Evolutionary conservation across 768 basidiomycete species (phyloP), one percentile per base, ranked within the genome.

Genomic region (Stropharia rugosoannulata): DNA sequence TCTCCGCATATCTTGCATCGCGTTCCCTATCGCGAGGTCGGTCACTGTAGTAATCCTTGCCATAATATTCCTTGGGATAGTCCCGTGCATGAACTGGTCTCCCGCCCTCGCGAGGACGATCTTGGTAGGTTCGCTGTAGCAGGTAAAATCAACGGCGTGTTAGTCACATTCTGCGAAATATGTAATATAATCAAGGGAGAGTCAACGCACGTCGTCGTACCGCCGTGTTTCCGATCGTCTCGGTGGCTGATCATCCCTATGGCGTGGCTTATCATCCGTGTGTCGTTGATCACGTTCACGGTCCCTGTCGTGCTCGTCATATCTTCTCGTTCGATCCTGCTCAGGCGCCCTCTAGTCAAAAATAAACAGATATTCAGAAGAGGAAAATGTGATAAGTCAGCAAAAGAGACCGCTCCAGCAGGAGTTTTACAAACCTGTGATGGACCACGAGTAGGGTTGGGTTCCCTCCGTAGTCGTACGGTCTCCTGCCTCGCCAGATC

Each of bases 401-500:
- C 18, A n/a, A 25, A 27, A 16, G 27, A 8, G 16, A 13, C n/a
- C 11, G n/a, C 19, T n/a, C 7, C 5, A 12, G 27, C 45, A 27
- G 15, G 18, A 6, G 40, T 4, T 5, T 25, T 3, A 59, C 59
- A 32, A 32, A 68, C 67, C 58, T 63, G 60, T 19, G 65, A 64
- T 10, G 54, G 16, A 27, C 61, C 59, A 32, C 64, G 54, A 15
- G 51, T 32, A 15, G 60, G 22, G 15, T 64, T 64, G 25, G 49
- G 55, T 35, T 62, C 58, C 32, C 62, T 64, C 39, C 60, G 54
- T 22, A 58, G 60, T 48, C 59, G 62, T 10, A 59, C 49, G 40
- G 58, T 66, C 9, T 64, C 65, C 54, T 64, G 64, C 12, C 62
- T 59, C 25, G 60, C 41, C 37, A 62, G 22, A 5, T 62, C 62